Base-by-base conservation (phyloP, 805 yeast species). In the Wickerhamiella azymoides region DNA sequence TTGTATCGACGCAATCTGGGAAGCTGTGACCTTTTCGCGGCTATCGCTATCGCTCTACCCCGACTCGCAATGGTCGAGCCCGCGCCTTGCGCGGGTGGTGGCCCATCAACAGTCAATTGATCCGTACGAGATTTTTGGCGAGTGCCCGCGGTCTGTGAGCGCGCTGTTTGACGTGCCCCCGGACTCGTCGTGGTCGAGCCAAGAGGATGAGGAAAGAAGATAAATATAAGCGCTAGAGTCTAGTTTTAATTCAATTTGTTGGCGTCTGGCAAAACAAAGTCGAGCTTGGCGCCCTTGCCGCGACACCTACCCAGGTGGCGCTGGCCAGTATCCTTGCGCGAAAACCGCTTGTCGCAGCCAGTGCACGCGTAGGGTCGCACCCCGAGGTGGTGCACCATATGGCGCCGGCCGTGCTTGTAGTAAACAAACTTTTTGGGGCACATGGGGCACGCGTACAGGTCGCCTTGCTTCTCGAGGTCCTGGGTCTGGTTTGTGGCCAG, bases 341-440 rank as follows among this genome's bases (percentile, higher is more conserved):
- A 46, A 37, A 47, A 52, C 37, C 42, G 39, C 30, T 42, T 49
- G 16, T 39, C 38, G 36, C 55, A 52, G 14, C 36, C 40, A 2
- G 46, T 17, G 41, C 55, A 52, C 11, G 37, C 43, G 40, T 49
- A 52, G 8, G 55, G 54, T 43, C 49, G 47, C 25, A 45, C 45
- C 7, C 40, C 50, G 6, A 49, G 38, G 28, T 52, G 55, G 36
- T 38, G 37, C 25, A 46, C 17, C 27, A 52, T 50, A 37, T 52
- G 55, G 11, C 55, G 43, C 47, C 54, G 36, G n/a, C 35, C 33
- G 38, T 43, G 46, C 28, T 43, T 43, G 26, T 25, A 14, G 13
- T 36, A 43, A 21, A 37, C 37, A 33, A 37, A 43, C 19, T 14
- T 30, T 16, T 33, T 32, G 41, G 26, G 16, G 28, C 46, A 43